Evolutionary conservation across 108 stramenopile genomes (phyloP), one percentile per base, ranked within the genome.

Genomic region (Hondaea fermentalgiana): DNA sequence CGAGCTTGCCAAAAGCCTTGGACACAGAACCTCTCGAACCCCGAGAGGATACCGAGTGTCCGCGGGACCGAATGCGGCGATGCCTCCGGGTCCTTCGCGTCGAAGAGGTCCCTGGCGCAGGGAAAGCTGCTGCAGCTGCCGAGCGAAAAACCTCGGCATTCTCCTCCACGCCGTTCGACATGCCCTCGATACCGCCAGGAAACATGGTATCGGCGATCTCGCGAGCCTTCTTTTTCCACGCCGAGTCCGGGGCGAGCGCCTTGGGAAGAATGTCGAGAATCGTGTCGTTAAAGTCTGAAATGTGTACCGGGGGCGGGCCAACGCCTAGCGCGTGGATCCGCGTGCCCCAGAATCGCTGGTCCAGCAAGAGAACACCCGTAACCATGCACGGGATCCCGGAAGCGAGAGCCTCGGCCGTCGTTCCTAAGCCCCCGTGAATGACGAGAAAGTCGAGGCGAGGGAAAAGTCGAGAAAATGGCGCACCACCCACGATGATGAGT

Each of bases 321-420:
- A 88, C 87, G 57, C 59, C 59, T 16, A 88, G 87, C 59, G 28
- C 59, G 42, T 35, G 21, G 59, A 58, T 43, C 14, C 87, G 16
- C 8, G 59, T n/a, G 4, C 87, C 87, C 87, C 87, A 88, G 59
- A 88, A 88, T 10, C 87, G 57, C 5, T 88, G 87, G 43, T 88
- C 87, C 59, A 88, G 17, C 59, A 88, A 44, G 19, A 88, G 29
- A 43, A 88, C 87, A 17, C 87, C 87, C 42, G 87, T 88, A 8
- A 88, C 87, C 59, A 88, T 88, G 59, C 59, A 58, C 59, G 87
- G 87, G n/a, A 60, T 28, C 29, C 87, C 87, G 0, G 87, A 16
- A 25, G 57, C 59, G 43, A 88, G 87, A 6, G 87, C 57, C 59
- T 88, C 76, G 19, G 76, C 76, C n/a, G 76, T 83, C 14, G 76